Conservation (phyloP, 2,329 filamentous ascomycete species). For the Whalleya microplaca region DNA sequence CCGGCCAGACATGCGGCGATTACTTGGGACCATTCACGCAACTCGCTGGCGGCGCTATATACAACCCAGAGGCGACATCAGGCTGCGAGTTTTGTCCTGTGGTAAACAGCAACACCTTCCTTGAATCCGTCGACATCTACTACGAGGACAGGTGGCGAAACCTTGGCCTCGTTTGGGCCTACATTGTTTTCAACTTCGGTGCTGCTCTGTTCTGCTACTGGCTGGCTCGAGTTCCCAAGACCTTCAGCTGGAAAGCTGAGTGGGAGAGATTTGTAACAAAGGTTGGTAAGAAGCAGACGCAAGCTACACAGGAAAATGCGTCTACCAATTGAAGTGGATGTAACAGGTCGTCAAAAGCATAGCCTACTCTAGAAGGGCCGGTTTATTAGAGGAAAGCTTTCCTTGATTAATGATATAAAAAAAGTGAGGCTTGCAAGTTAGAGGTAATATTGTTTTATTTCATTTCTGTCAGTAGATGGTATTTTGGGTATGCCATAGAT, state of each 20-base stretch:
- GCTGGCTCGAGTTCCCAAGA: constrained; percentile 13
- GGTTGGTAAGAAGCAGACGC: too few relatives aligned
- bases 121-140: constrained; percentile 51
- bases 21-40: constrained; percentile 51
- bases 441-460: too few relatives aligned
- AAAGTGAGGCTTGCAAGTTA: too few relatives aligned
- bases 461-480: too few relatives aligned
- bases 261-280: too few relatives aligned
- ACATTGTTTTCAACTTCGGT: constrained; percentile 61
- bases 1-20: constrained; percentile 59
- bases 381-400: too few relatives aligned
- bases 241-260: background rate
- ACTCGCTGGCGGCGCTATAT: constrained; percentile 55
- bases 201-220: constrained; percentile 60
- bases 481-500: too few relatives aligned
- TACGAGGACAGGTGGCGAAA: constrained; percentile 70
- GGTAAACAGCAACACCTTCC: constrained; percentile 54
- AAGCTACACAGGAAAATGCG: too few relatives aligned
- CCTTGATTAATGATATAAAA: too few relatives aligned
- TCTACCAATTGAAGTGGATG: too few relatives aligned
- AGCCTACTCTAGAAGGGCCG: too few relatives aligned
- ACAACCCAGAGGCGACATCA: constrained; percentile 49
- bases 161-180: constrained; percentile 66
- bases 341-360: too few relatives aligned
- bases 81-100: constrained; percentile 62